Evolutionary conservation across 345 rosid species (phyloP).

Genomic region (Linum trigynum): DNA sequence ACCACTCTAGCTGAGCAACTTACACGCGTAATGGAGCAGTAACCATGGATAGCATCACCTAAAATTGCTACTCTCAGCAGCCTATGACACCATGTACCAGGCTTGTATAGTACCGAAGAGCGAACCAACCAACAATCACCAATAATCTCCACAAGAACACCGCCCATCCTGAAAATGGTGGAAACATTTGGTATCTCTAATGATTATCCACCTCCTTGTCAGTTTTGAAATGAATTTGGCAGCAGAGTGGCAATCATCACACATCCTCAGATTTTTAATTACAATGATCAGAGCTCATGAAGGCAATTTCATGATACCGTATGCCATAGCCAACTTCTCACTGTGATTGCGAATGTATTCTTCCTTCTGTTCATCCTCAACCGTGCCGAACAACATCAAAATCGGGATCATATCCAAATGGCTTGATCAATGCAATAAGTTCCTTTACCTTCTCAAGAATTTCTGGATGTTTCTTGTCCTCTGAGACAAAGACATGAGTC

Average conservation of each 20-base stretch:
- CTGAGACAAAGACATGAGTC: conserved; percentile 60
- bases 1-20: too few relatives aligned
- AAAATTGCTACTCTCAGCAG: too few relatives aligned
- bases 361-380: conserved; percentile 82
- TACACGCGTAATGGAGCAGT: too few relatives aligned
- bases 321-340: conserved; percentile 78
- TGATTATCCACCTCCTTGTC: conserved; percentile 44
- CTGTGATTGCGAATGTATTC: conserved; percentile 62
- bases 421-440: conserved; percentile 48
- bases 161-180: conserved; percentile 60
- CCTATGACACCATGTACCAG: too few relatives aligned
- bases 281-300: conserved; percentile 47
- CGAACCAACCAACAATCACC: conserved; percentile 24
- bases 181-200: conserved; percentile 74
- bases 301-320: conserved; percentile 62
- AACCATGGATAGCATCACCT: too few relatives aligned
- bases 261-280: conserved; percentile 68
- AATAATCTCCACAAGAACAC: conserved; percentile 66
- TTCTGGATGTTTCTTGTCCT: conserved; percentile 57
- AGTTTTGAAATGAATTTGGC: conserved; percentile 57
- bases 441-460: conserved; percentile 53
- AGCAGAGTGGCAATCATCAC: conserved; percentile 85
- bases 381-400: conserved; percentile 50
- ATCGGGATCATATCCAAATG: conserved; percentile 62
- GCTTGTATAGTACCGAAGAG: too few relatives aligned